These are phyloP conservation scores for Ophiostoma himal-ulmi DNA, from an alignment of 2,329 filamentous ascomycete genomes.

Conservation along the genomic window DNA sequence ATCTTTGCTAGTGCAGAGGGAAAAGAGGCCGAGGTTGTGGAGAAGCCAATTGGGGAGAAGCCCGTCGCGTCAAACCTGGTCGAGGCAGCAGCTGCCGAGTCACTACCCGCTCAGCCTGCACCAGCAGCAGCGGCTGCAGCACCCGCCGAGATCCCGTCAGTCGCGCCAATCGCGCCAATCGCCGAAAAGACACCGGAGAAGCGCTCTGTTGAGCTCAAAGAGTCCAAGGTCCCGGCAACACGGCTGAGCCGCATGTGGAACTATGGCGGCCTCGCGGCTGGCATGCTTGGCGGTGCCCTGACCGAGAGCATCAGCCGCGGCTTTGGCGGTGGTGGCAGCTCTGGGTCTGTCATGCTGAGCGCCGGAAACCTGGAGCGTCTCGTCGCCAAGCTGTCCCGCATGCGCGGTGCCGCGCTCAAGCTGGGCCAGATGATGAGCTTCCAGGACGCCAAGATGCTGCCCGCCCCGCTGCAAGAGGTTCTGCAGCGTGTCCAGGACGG, in stretches of 20 bases:
- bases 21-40: not conserved
- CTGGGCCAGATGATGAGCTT: conserved; percentile 98
- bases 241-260: conserved; percentile 87
- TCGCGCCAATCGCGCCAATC: not conserved
- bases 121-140: not conserved
- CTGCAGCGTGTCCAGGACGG: conserved; percentile 91
- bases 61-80: not conserved
- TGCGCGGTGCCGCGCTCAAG: conserved; percentile 96
- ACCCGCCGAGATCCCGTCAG: not conserved
- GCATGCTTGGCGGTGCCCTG: conserved; percentile 90
- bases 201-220: conserved; percentile 58
- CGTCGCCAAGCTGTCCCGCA: conserved; percentile 85
- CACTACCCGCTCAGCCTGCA: not conserved
- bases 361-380: conserved; percentile 87
- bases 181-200: not conserved
- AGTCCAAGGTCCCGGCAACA: conserved; percentile 85
- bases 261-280: conserved; percentile 85
- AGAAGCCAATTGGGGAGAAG: not conserved
- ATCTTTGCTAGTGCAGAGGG: not conserved
- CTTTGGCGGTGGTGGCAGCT: conserved; percentile 58
- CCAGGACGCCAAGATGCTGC: conserved; percentile 93
- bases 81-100: not conserved
- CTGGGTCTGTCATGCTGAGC: conserved; percentile 79
- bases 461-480: conserved; percentile 78
- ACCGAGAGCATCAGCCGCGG: conserved; percentile 77